Conservation (phyloP, 1,284 basidiomycete genomes). For the Anthracocystis walkeri region DNA sequence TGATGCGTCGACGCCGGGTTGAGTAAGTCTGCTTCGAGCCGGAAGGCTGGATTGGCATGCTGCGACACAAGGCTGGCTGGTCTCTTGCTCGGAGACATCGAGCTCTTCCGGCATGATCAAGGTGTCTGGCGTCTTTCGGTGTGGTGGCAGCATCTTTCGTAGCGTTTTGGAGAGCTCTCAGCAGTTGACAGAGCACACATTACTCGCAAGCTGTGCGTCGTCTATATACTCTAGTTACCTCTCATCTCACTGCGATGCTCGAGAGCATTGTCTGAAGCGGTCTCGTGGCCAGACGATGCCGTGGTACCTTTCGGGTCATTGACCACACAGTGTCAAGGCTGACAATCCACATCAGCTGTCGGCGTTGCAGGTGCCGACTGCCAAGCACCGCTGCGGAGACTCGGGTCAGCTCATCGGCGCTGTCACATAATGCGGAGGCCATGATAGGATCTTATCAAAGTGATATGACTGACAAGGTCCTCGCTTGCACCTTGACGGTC, state of each 20-base stretch:
- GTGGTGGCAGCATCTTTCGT: conserved; percentile 34
- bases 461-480: conserved; percentile 26
- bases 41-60: background rate
- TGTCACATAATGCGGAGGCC: conserved; percentile 24
- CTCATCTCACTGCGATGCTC: background rate
- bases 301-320: conserved; percentile 27
- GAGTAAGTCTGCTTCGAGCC: background rate
- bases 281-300: background rate
- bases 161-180: background rate
- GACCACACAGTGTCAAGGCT: background rate
- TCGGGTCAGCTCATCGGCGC: background rate
- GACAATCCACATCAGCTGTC: background rate
- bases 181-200: background rate
- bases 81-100: background rate
- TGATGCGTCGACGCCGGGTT: conserved; percentile 14
- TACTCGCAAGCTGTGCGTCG: background rate
- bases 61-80: background rate
- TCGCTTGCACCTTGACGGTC: conserved; percentile 21
- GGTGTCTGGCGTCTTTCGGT: conserved; percentile 29
- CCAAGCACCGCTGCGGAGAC: background rate
- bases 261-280: background rate
- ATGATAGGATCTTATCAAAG: conserved; percentile 30
- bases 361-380: background rate
- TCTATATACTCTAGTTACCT: background rate
- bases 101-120: conserved; percentile 32